Base-by-base conservation (phyloP, 1,284 basidiomycete species). In the Fistulina hepatica region DNA sequence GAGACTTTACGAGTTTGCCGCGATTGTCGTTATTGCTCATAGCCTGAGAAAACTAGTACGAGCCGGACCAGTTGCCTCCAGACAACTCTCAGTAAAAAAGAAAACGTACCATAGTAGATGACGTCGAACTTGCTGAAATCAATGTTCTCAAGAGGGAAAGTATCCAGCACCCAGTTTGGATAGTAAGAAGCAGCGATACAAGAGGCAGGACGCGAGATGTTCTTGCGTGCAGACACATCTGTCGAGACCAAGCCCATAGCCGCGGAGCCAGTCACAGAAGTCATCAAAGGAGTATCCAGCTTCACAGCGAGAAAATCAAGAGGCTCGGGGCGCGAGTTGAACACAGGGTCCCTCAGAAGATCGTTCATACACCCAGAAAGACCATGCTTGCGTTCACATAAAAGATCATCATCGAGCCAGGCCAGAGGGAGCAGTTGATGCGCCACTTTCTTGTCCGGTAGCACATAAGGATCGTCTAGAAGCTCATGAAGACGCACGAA, bases 101-200 rank as follows among this genome's bases (percentile, higher is more conserved):
- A 26, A 20, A 19, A 46, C 55, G 20, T 44, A 66, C 65, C 66
- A 49, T 75, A 88, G 56, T 79, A 73, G 38, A 89, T 57, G 38
- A 84, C 69, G 55, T 85, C 78, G 47, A 81, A 81, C 48, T 76
- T 71, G 42, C 65, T 66, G 54, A 72, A 88, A 55, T 88, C 71
- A 40, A 88, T 59, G 6, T 58, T 57, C 54, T 79, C 73, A 3
- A 82, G 81, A n/a, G 79, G 64, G 39, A 73, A 60, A 12, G 57
- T 55, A 39, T 58, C 60, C 2, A 63, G 64, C 10, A 69, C 66
- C 84, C 84, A 88, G 51, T 82, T 76, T 28, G 52, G 52, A 40
- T 78, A 84, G 60, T 83, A 83, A 1, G 67, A 71, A 20, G 61
- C 60, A 7, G 59, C 58, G 7, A 62, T 51, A 22, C 54, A 53